Evolutionary conservation across 306 rosid species (phyloP), one percentile per base, ranked within the genome.

Genomic region (Ochetophila trinervis): DNA sequence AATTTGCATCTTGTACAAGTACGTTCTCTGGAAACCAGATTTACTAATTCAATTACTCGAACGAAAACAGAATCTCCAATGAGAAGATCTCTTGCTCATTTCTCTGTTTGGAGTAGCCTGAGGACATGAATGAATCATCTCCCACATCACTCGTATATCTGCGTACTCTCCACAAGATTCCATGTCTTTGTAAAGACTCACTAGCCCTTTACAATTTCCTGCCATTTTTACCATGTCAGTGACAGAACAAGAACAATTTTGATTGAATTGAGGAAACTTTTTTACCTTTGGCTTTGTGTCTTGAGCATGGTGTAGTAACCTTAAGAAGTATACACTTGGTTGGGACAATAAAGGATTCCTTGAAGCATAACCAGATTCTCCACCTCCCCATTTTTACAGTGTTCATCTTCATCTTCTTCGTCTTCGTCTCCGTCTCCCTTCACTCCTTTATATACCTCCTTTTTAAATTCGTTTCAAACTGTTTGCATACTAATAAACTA

Each of bases 121-220:
- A 64, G 85, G 70, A 63, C 82, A 84, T 72, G 91, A 85, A 49
- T 93, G 95, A 68, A 93, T 75, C 63, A 93, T 89, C 81, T 82
- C 80, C 97, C 96, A 92, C 98, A 92, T 92, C 52, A 89, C 91
- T 72, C 68, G 80, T 58, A 89, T 89, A 74, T 92, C 98, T 77
- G 40, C 79, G 74, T 87, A 87, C 71, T 89, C 98, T 4, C 91
- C 82, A 57, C 86, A 84, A 51, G 89, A 85, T 53, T 89, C 91
- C 78, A 89, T 79, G 64, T 92, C 96, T 70, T 89, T 84, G 66
- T 79, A 77, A 14, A 92, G 86, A 76, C 44, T 71, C 37, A 80
- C 57, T 59, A 89, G 82, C 62, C 87, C 95, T 74, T 84, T 75
- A 34, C 77, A 62, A 4, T 70, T 67, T 62, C 87, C 94, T 86